Percentiles rank a stretch among this genome's conserved stretches.
Conservation (phyloP, 108 stramenopile species). For the Seminavis robusta region DNA sequence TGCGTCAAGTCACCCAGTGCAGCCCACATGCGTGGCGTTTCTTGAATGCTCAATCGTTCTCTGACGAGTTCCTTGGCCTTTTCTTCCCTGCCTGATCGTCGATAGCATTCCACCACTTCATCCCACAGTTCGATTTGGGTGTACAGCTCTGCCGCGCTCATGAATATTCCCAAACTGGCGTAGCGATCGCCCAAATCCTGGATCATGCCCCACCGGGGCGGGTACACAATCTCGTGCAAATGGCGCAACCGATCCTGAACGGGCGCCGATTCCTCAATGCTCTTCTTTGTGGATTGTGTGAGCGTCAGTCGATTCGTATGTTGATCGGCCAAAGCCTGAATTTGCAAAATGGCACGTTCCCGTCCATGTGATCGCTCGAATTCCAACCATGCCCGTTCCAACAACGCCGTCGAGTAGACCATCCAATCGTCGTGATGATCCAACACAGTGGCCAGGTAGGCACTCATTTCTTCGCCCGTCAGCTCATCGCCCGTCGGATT, state of each 20-base stretch:
- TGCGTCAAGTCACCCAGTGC: conserved; percentile 89
- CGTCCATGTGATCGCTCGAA: conserved; percentile 76
- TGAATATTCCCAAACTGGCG: conserved; percentile 83
- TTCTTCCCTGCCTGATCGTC: conserved; percentile 77
- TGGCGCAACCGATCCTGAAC: conserved; percentile 82
- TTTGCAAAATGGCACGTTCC: conserved; percentile 91
- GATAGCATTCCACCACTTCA: conserved; percentile 96
- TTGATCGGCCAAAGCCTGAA: conserved; percentile 96
- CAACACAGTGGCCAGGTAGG: conserved; percentile 88
- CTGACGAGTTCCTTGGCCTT: conserved; percentile 87
- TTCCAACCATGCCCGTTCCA: conserved; percentile 94
- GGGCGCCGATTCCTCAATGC: conserved; percentile 89
- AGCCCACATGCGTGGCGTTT: conserved; percentile 90
- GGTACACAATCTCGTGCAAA: conserved; percentile 89
- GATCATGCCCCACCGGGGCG: conserved; percentile 92
- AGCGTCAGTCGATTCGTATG: conserved; percentile 84
- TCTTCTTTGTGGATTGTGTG: conserved; percentile 79
- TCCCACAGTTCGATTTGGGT: conserved; percentile 96
- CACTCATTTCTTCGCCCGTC: conserved; percentile 95
- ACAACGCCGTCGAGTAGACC: conserved; percentile 90
- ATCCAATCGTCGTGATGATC: conserved; percentile 90
- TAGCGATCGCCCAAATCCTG: conserved; percentile 91
- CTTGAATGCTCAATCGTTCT: conserved; percentile 62
- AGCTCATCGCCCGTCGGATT: conserved; percentile 89
- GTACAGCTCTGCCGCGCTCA: conserved; percentile 90